A percentile compares a stretch with the other conserved stretches of the same genome.
Conservation (phyloP, 176 grass and related monocot genomes). For the Phoenix dactylifera region DNA sequence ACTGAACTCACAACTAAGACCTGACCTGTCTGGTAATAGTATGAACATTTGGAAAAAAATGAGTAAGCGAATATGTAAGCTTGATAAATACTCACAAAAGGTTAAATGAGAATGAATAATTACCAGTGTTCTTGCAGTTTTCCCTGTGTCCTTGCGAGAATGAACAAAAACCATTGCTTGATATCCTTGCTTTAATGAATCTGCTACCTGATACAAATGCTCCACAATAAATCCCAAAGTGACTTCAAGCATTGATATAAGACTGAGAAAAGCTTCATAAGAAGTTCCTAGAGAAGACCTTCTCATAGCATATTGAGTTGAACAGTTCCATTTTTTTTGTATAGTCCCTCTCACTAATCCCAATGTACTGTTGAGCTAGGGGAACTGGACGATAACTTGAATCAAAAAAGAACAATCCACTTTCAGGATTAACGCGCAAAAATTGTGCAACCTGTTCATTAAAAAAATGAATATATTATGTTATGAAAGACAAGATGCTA, state of each 20-base stretch:
- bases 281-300: conserved; percentile 33
- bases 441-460: conserved; percentile 83
- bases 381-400: conserved; percentile 92
- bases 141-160: conserved; percentile 92
- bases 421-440: conserved; percentile 78
- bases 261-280: conserved; percentile 13
- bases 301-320: conserved; percentile 80
- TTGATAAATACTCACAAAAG: too few species aligned
- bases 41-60: too few species aligned
- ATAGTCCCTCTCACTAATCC: conserved; percentile 84
- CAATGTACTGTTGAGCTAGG: conserved; percentile 94
- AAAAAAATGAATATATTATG: conserved; percentile 6
- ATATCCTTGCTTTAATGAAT: conserved; percentile 88
- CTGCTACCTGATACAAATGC: conserved; percentile 42
- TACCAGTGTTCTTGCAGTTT: conserved; percentile 86
- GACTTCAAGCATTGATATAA: neutral
- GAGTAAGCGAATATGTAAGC: too few species aligned
- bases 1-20: too few species aligned
- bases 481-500: neutral
- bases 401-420: conserved; percentile 86
- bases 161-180: conserved; percentile 98
- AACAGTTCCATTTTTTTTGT: conserved; percentile 59
- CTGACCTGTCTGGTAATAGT: too few species aligned
- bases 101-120: neutral
- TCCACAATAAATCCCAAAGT: neutral